Percentiles rank a stretch among this genome's conserved stretches.
Conservation (phyloP, 2,329 filamentous ascomycete species). For the Chalaropsis ovoidea region DNA sequence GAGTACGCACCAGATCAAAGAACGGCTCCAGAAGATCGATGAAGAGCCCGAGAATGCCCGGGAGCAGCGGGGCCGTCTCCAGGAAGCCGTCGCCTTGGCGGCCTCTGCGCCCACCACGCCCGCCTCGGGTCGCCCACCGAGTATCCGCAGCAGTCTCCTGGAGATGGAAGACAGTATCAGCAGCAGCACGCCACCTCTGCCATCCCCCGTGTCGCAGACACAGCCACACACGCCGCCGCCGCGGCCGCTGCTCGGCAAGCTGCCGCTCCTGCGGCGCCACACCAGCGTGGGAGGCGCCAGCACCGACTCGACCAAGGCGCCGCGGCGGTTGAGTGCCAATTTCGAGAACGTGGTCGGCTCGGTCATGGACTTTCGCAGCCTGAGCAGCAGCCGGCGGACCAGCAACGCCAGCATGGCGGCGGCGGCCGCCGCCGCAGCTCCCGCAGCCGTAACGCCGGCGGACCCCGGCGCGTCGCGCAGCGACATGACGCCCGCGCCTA, state of each 20-base stretch:
- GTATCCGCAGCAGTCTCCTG: background rate
- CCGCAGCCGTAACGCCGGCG: background rate
- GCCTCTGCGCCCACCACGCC: background rate
- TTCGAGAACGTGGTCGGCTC: constrained; percentile 7
- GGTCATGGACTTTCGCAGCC: constrained; percentile 4
- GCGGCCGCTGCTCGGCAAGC: constrained; percentile 15
- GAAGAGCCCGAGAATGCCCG: constrained; percentile 20
- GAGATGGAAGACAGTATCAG: background rate
- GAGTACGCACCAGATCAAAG: constrained; percentile 13
- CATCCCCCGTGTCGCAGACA: constrained; percentile 2
- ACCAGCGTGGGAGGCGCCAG: constrained; percentile 1
- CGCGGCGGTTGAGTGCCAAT: constrained; percentile 15
- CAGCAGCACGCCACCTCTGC: background rate
- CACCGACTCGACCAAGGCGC: background rate
- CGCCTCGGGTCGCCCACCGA: background rate
- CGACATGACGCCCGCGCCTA: constrained; percentile 16
- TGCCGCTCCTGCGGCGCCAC: constrained; percentile 16
- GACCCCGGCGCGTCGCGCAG: constrained; percentile 9
- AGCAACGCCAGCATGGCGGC: constrained; percentile 18
- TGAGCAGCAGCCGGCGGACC: constrained; percentile 26
- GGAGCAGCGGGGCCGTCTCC: background rate
- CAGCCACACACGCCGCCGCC: constrained; percentile 8
- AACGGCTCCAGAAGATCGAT: constrained; percentile 24
- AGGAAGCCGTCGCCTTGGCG: background rate
- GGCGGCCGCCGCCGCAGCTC: too few species aligned